phyloP scores from a whole-genome alignment of 371 early-diverging fungal species.

The Catenaria anguillulae region DNA sequence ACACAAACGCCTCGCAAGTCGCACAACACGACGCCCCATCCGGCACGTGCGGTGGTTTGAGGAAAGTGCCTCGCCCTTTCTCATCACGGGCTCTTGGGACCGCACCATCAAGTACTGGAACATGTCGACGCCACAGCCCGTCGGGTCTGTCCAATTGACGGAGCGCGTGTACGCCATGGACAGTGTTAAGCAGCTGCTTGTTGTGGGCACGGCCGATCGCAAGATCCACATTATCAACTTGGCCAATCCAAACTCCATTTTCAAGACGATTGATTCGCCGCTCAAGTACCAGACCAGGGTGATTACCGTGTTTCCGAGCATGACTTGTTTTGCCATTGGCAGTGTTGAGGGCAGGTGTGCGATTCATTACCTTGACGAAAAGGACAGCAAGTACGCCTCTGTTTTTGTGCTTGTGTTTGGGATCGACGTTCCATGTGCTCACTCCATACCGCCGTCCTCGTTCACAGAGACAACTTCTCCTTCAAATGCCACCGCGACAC shows the following conservation, averaged over 20 bases:
- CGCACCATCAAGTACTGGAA: conserved; percentile 95
- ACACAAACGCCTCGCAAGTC: conserved; percentile 63
- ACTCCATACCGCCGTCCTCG: not conserved
- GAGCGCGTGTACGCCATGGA: conserved; percentile 89
- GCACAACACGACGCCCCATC: conserved; percentile 74
- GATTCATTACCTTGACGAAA: conserved; percentile 75
- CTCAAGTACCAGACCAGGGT: conserved; percentile 75
- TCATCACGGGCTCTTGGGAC: conserved; percentile 94
- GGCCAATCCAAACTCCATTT: not conserved
- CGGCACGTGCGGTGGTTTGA: conserved; percentile 57
- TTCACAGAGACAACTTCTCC: conserved; percentile 55
- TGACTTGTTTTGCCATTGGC: conserved; percentile 72
- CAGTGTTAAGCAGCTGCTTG: conserved; percentile 45
- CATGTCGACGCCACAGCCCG: conserved; percentile 53
- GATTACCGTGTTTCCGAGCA: conserved; percentile 57
- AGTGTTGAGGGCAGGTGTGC: conserved; percentile 89
- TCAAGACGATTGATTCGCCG: conserved; percentile 48
- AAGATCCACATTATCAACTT: conserved; percentile 1
- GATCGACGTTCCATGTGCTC: not conserved
- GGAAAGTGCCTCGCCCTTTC: conserved; percentile 33
- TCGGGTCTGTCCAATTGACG: conserved; percentile 53
- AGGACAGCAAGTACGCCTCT: conserved; percentile 45
- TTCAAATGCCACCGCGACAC: conserved; percentile 90
- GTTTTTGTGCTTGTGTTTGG: not conserved
- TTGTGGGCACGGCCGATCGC: conserved; percentile 53